A percentile compares a stretch with the other conserved stretches of the same genome.
phyloP scores from a whole-genome alignment of 257 asterid species.

The Lycium barbarum region DNA sequence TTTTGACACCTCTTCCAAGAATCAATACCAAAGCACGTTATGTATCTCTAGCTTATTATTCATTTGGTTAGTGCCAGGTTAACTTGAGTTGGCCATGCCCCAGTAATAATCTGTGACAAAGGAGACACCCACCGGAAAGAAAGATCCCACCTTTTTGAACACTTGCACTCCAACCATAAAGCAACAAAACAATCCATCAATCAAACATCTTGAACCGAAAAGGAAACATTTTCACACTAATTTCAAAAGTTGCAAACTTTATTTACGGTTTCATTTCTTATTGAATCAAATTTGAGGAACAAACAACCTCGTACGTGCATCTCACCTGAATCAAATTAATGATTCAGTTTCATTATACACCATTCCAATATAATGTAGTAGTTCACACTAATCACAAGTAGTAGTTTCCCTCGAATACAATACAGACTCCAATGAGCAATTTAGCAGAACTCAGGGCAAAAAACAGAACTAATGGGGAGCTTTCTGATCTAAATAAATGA shows the following conservation, averaged over 20 bases:
- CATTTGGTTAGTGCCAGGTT: not conserved
- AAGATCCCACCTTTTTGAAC: not conserved
- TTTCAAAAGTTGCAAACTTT: not conserved
- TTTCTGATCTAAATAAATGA: slow-evolving; percentile 16
- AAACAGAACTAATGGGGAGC: not conserved
- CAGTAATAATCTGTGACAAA: not conserved
- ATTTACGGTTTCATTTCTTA: slow-evolving; percentile 12
- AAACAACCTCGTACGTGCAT: slow-evolving; percentile 7
- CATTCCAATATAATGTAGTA: not conserved
- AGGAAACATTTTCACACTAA: not conserved
- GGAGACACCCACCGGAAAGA: not conserved
- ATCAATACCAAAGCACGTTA: not conserved
- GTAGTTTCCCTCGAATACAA: not conserved
- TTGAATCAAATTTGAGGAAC: not conserved
- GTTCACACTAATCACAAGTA: not conserved
- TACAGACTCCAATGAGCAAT: too few relatives aligned
- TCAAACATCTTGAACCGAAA: not conserved
- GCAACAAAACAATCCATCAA: not conserved
- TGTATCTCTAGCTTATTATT: not conserved
- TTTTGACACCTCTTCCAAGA: not conserved
- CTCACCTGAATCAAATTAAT: slow-evolving; percentile 20
- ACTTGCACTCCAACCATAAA: not conserved
- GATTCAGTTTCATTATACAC: not conserved
- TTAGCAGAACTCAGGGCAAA: too few relatives aligned
- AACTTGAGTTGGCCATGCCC: not conserved